Percentiles rank a stretch among this genome's conserved stretches.
phyloP scores from a whole-genome alignment of 805 yeast species.

The Ogataea henricii region DNA sequence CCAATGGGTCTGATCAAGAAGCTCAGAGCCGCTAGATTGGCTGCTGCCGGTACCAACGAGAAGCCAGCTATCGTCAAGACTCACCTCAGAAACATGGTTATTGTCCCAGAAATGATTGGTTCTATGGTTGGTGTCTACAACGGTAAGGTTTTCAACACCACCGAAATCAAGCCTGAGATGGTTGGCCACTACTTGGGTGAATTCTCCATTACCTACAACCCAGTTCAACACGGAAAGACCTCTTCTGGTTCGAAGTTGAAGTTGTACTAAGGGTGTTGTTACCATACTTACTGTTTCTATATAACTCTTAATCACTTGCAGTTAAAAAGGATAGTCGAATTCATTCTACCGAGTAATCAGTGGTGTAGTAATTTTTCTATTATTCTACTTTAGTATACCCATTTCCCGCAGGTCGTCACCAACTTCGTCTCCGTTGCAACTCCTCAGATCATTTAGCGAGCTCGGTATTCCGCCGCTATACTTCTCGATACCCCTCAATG shows the following conservation, averaged over 20 bases:
- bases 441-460: constrained; percentile 65
- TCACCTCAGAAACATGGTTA: constrained; percentile 98
- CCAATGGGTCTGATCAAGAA: constrained; percentile 96
- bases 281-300: constrained; percentile 10
- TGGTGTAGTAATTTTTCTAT: neutral
- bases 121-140: constrained; percentile 98
- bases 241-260: constrained; percentile 40
- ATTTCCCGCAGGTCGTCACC: constrained; percentile 69
- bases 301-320: constrained; percentile 16
- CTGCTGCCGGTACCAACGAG: constrained; percentile 86
- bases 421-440: constrained; percentile 72
- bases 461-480: constrained; percentile 75
- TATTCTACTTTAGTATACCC: constrained; percentile 40
- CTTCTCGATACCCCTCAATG: constrained; percentile 63
- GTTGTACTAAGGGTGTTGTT: constrained; percentile 32
- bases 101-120: constrained; percentile 99
- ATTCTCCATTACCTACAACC: constrained; percentile 99
- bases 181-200: constrained; percentile 99
- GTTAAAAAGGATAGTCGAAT: constrained; percentile 5
- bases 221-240: constrained; percentile 94
- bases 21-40: constrained; percentile 95
- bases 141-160: constrained; percentile 99
- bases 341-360: no score
- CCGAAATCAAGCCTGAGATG: constrained; percentile 99
- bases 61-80: constrained; percentile 98